These are phyloP conservation scores for Solanum lycopersicoides DNA, from an alignment of 257 asterid genomes.

Conservation along the genomic window DNA sequence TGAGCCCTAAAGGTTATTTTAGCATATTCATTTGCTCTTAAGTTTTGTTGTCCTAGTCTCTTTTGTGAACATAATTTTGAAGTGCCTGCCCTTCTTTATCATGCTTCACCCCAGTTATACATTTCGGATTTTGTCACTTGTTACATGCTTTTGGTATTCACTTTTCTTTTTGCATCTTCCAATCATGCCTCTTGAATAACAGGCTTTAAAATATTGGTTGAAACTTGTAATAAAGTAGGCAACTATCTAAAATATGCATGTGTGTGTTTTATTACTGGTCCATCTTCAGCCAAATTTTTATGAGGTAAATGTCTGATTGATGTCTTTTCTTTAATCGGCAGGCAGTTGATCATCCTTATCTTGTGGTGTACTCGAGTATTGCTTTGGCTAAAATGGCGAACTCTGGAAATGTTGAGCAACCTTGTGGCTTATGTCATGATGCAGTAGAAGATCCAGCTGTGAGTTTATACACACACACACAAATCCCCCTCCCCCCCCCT, in stretches of 20 bases:
- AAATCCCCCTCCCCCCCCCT: not conserved
- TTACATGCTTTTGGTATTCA: not conserved
- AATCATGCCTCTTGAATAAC: not conserved
- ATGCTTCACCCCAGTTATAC: not conserved
- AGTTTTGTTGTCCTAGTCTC: not conserved
- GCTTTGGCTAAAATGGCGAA: conserved; percentile 44
- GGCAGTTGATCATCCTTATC: conserved; percentile 98
- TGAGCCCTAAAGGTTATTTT: not conserved
- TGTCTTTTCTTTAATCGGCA: not conserved
- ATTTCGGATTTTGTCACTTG: not conserved
- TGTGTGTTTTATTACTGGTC: not conserved
- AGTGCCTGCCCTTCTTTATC: not conserved
- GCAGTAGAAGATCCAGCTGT: conserved; percentile 67
- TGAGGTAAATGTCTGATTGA: not conserved
- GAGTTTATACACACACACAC: not conserved
- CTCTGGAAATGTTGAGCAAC: conserved; percentile 25
- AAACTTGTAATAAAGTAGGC: not conserved
- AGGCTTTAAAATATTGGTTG: not conserved
- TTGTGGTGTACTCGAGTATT: conserved; percentile 66
- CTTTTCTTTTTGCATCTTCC: not conserved
- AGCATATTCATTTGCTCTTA: not conserved
- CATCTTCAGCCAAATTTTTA: not conserved
- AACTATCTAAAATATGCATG: not conserved
- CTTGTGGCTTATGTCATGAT: conserved; percentile 61
- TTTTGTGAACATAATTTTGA: not conserved